phyloP scores from a whole-genome alignment of 1,284 basidiomycete species.

The Ceratobasidium sp. region DNA sequence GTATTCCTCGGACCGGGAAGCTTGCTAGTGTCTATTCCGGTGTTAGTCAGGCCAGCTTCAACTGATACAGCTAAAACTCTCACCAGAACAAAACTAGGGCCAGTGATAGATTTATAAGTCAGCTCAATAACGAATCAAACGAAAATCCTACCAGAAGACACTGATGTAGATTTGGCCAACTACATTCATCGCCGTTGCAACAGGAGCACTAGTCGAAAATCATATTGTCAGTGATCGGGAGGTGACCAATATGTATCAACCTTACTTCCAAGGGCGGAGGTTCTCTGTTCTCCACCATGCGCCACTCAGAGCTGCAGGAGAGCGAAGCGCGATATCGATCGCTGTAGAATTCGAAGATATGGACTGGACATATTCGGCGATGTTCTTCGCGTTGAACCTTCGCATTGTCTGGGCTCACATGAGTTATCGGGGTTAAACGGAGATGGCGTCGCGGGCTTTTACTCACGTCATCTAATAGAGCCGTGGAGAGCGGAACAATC shows the following conservation, averaged over 20 bases:
- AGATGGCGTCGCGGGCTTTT: background rate
- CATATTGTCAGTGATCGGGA: background rate
- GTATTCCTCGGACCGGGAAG: constrained; percentile 27
- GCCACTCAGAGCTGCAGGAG: constrained; percentile 25
- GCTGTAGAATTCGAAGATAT: constrained; percentile 20
- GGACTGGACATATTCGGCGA: constrained; percentile 23
- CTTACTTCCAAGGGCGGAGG: constrained; percentile 33
- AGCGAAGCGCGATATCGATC: constrained; percentile 2
- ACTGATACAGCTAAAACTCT: background rate
- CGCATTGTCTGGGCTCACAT: constrained; percentile 16
- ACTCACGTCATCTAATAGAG: constrained; percentile 19
- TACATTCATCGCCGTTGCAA: constrained; percentile 32
- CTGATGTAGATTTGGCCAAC: constrained; percentile 32
- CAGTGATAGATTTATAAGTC: constrained; percentile 37
- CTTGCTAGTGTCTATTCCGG: constrained; percentile 40
- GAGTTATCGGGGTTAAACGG: background rate
- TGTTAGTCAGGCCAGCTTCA: background rate
- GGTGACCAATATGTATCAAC: background rate
- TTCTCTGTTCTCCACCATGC: constrained; percentile 28
- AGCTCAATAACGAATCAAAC: background rate
- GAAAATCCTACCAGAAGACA: constrained; percentile 15
- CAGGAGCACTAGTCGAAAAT: background rate
- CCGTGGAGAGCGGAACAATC: constrained; percentile 20
- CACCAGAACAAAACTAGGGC: constrained; percentile 52
- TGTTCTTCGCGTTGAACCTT: constrained; percentile 29